Evolutionary conservation across 805 yeast species (phyloP).

Genomic region (Yarrowia porcina): DNA sequence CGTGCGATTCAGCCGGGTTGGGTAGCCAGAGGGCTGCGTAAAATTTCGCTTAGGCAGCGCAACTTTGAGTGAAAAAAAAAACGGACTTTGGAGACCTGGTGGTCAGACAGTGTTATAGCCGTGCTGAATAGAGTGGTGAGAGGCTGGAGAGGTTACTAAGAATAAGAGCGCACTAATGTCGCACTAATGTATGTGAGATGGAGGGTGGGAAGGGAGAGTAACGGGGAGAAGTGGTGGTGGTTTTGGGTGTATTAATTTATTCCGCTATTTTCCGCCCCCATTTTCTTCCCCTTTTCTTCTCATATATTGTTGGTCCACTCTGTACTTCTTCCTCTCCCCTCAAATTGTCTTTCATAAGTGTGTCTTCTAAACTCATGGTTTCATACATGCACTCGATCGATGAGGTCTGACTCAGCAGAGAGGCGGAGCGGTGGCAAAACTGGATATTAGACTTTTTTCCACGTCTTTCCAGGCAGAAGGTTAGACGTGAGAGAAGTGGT

Average conservation of each 20-base stretch:
- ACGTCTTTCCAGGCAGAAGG: background rate
- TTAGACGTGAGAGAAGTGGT: background rate
- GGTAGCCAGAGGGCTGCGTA: background rate
- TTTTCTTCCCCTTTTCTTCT: too few species aligned
- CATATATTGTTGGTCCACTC: too few species aligned
- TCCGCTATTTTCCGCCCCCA: too few species aligned
- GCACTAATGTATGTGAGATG: too few species aligned
- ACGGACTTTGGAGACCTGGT: too few species aligned
- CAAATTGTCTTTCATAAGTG: background rate
- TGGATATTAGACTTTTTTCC: background rate
- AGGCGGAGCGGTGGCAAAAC: background rate
- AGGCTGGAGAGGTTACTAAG: too few species aligned
- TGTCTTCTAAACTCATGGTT: background rate
- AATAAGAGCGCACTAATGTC: too few species aligned
- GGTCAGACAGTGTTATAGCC: background rate
- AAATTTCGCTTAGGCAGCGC: slow-evolving; percentile 7
- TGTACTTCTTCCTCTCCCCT: background rate
- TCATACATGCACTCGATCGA: slow-evolving; percentile 19
- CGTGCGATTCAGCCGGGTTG: background rate
- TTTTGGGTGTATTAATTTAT: too few species aligned
- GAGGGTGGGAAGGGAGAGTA: too few species aligned
- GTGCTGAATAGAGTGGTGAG: too few species aligned
- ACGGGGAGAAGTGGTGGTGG: too few species aligned
- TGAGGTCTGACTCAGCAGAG: background rate
- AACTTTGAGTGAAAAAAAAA: background rate